Percentiles rank a stretch among this genome's conserved stretches.
Conservation (phyloP, 2,329 filamentous ascomycete species). For the Penicillium decumbens region DNA sequence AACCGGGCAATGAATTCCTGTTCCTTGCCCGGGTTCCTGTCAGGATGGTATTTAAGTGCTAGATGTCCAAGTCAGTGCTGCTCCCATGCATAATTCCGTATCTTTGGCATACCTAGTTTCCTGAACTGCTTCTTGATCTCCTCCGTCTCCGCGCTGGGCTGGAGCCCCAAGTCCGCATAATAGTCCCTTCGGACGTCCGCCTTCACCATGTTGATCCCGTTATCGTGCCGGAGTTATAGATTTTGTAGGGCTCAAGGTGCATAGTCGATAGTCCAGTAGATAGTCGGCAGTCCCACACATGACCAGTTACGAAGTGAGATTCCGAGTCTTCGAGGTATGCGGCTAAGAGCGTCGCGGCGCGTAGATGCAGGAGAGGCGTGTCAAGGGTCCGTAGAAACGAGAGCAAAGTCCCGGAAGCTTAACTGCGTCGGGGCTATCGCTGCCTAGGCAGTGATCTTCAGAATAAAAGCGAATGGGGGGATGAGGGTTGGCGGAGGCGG, state of each 20-base stretch:
- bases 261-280: slow-evolving; percentile 12
- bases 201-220: slow-evolving; percentile 58
- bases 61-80: slow-evolving; percentile 8
- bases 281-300: slow-evolving; percentile 12
- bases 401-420: neutral
- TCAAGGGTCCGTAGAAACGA: neutral
- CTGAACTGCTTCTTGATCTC: slow-evolving; percentile 84
- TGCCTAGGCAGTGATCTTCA: neutral
- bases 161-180: slow-evolving; percentile 76
- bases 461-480: slow-evolving; percentile 1
- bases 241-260: slow-evolving; percentile 9
- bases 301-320: slow-evolving; percentile 11
- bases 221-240: slow-evolving; percentile 8
- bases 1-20: slow-evolving; percentile 75
- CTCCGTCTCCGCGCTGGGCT: slow-evolving; percentile 61
- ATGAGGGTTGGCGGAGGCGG: slow-evolving; percentile 9
- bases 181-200: slow-evolving; percentile 68
- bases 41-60: slow-evolving; percentile 83
- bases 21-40: slow-evolving; percentile 81
- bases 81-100: neutral
- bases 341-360: neutral
- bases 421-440: neutral
- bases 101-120: slow-evolving; percentile 61
- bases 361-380: neutral
- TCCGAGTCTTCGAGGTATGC: neutral